Percentiles rank a stretch among this genome's conserved stretches.
These are phyloP conservation scores for Talaromyces funiculosus DNA, from an alignment of 2,329 filamentous ascomycete species.

Conservation along the genomic window DNA sequence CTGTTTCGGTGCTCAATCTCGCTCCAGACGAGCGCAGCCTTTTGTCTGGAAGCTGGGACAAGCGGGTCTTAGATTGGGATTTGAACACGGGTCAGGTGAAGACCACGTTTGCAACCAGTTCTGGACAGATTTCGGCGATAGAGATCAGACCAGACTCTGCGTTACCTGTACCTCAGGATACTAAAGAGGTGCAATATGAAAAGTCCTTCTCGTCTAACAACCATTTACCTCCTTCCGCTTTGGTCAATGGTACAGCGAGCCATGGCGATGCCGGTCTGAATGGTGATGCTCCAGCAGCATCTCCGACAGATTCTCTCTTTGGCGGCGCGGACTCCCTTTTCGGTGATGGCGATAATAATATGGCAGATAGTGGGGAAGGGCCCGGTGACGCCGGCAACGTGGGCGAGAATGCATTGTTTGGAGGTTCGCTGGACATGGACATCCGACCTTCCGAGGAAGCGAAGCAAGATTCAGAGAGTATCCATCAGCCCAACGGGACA, in stretches of 20 bases:
- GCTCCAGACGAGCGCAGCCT: constrained; percentile 80
- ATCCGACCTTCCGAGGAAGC: constrained; percentile 46
- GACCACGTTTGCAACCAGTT: constrained; percentile 69
- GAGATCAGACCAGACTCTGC: constrained; percentile 75
- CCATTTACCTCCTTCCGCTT: constrained; percentile 50
- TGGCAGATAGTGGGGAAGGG: constrained; percentile 41
- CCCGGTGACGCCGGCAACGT: constrained; percentile 62
- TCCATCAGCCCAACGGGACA: constrained; percentile 18
- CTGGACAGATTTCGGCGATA: constrained; percentile 79
- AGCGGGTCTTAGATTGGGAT: constrained; percentile 90
- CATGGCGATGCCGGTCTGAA: constrained; percentile 34
- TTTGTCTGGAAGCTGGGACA: constrained; percentile 94
- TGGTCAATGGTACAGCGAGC: constrained; percentile 35
- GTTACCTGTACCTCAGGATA: constrained; percentile 68
- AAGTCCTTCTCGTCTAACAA: constrained; percentile 77
- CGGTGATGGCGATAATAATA: constrained; percentile 65
- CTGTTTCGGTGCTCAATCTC: constrained; percentile 79
- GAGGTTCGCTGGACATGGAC: constrained; percentile 63
- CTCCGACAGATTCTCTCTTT: constrained; percentile 76
- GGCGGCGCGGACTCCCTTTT: constrained; percentile 83
- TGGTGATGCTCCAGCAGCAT: constrained; percentile 55
- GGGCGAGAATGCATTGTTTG: constrained; percentile 81
- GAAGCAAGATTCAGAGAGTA: constrained; percentile 25
- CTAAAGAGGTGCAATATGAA: constrained; percentile 50
- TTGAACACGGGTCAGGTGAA: constrained; percentile 75